Base-by-base conservation (phyloP, 2,329 filamentous ascomycete genomes). In the Macrophomina pseudophaseolina region DNA sequence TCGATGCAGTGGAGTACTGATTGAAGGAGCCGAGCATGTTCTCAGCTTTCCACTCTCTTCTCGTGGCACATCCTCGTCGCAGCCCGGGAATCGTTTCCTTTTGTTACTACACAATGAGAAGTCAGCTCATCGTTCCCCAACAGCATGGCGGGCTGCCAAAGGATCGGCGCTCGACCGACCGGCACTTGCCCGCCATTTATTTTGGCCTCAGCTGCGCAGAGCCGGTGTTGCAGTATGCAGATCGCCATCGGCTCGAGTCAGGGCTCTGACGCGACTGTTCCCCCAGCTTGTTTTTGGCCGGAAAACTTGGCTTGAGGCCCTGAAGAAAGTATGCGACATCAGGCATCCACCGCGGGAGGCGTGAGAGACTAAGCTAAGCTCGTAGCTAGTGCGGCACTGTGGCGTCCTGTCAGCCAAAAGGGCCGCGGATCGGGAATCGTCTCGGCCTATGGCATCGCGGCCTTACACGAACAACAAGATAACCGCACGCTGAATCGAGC, bases 271-370 rank as follows among this genome's bases (percentile, higher is more conserved):
- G 12, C 51, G 30, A 53, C 14, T n/a, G 14, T 18, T 33, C 2
- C 5, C 23, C 28, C 51, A 53, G 51, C 51, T n/a, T 53, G 51
- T 35, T 53, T 53, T 53, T n/a, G 51, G 51, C 51, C 28, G 9
- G 30, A 53, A 53, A 53, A 53, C 51, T 53, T 53, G 48, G 16
- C 48, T 30, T 18, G 7, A 11, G 23, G 48, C 48, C 23, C 48
- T 32, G 4, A n/a, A 12, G 51, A 32, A 30, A 53, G 51, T 7
- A 30, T 53, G 51, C 33, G 51, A 53, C 51, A 16, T 53, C 2
- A 53, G 51, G 51, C 51, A 53, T 30, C 51, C 51, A 53, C 30
- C 51, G 51, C 51, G 51, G 30, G 51, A 53, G 51, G 51, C 51
- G 30, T 35, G 9, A 53, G 51, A 18, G n/a, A 5, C 30, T 53